These are phyloP conservation scores for Leishmania lainsoni DNA, from an alignment of 208 protist genomes.

Conservation along the genomic window DNA sequence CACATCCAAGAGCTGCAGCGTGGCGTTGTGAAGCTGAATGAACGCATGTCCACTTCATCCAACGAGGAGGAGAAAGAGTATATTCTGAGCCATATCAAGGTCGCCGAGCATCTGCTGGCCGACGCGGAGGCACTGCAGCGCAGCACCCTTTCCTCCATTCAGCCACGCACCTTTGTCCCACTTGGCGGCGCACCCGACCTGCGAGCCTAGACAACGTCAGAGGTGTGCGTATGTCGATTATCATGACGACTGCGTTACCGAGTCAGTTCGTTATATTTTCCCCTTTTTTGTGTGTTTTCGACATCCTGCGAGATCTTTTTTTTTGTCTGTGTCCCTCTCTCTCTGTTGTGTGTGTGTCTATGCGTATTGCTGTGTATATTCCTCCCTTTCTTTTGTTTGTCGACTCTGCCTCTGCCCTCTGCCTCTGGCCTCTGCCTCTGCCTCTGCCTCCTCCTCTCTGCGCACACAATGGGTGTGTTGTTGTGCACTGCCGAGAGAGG, in stretches of 20 bases:
- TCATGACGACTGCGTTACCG: neutral
- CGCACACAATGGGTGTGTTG: neutral
- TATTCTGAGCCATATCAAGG: conserved; percentile 46
- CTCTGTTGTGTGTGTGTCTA: neutral
- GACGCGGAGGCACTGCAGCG: conserved; percentile 51
- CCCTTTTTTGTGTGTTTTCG: neutral
- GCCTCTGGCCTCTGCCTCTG: neutral
- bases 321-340: too few relatives aligned
- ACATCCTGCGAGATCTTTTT: neutral
- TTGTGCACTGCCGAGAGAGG: neutral
- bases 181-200: conserved; percentile 34
- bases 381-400: too few relatives aligned
- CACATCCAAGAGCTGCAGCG: conserved; percentile 64
- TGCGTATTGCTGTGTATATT: neutral
- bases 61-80: conserved; percentile 54
- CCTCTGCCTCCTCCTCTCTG: neutral
- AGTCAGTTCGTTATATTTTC: neutral
- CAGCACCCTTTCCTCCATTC: conserved; percentile 33
- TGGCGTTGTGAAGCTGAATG: conserved; percentile 51
- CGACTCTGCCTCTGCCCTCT: neutral
- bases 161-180: conserved; percentile 48
- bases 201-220: neutral
- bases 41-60: conserved; percentile 39
- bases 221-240: neutral
- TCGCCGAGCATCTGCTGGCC: conserved; percentile 45